Evolutionary conservation across 305 asterid species (phyloP).

Genomic region (Solanum hybrid): DNA sequence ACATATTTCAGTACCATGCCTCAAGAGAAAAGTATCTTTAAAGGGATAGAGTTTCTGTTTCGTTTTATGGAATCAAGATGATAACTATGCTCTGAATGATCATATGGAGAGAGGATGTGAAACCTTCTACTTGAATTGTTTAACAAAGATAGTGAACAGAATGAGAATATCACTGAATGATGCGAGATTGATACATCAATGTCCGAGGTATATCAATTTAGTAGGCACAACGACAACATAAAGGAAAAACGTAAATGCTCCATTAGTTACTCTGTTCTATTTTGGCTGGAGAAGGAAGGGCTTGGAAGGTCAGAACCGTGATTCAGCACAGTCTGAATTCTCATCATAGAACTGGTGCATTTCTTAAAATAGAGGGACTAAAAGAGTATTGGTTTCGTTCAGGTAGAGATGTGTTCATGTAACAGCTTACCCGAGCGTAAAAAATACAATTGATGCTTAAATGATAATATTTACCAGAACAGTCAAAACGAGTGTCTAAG

Average conservation of each 20-base stretch:
- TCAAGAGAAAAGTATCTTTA: neutral
- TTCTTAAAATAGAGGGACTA: neutral
- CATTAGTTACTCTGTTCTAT: neutral
- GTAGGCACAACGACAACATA: neutral
- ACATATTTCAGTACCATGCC: neutral
- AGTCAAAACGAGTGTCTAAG: neutral
- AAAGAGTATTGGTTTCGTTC: neutral
- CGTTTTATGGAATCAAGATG: neutral
- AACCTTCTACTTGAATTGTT: neutral
- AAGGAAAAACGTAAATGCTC: neutral
- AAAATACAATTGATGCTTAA: neutral
- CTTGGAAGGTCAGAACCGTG: neutral
- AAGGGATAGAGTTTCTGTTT: neutral
- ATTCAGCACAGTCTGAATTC: neutral
- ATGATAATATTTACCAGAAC: neutral
- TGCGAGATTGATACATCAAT: neutral
- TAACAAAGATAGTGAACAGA: neutral
- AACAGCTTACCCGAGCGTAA: neutral
- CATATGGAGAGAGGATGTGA: neutral
- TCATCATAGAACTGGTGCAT: neutral
- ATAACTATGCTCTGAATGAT: neutral
- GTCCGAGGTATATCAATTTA: neutral
- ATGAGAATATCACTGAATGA: neutral
- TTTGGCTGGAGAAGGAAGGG: neutral
- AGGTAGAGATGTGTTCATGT: neutral